Conservation (phyloP, 306 rosid genomes). For the Rosa rugosa region DNA sequence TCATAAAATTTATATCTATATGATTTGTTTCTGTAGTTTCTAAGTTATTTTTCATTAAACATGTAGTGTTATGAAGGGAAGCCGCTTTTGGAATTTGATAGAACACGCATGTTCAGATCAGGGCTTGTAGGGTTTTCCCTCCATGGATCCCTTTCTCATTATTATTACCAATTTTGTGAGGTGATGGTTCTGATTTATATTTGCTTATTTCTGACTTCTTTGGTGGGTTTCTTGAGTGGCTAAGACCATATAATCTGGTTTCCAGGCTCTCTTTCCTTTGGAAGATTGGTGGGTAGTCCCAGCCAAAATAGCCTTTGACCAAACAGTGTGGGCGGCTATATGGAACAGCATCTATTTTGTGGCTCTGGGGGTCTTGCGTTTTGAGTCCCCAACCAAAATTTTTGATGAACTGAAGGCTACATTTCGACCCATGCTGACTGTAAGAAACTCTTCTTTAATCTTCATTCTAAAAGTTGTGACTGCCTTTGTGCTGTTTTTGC, state of each 20-base stretch:
- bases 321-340: conserved; percentile 85
- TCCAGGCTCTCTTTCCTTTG: conserved; percentile 79
- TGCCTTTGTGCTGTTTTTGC: conserved; percentile 16
- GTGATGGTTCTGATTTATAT: conserved; percentile 43
- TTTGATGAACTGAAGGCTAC: conserved; percentile 71
- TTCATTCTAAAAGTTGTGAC: conserved; percentile 18
- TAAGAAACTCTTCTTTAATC: conserved; percentile 43
- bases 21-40: conserved; percentile 12
- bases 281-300: conserved; percentile 97
- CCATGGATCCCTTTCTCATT: conserved; percentile 98
- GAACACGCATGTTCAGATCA: conserved; percentile 72
- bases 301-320: conserved; percentile 90
- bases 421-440: conserved; percentile 81
- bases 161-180: conserved; percentile 96
- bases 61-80: conserved; percentile 87
- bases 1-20: conserved; percentile 4
- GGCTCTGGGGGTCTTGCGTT: conserved; percentile 74
- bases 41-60: conserved; percentile 16
- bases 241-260: conserved; percentile 30
- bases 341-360: conserved; percentile 96
- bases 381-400: conserved; percentile 50
- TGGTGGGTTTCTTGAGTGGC: conserved; percentile 29
- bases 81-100: conserved; percentile 80
- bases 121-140: conserved; percentile 91
- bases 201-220: conserved; percentile 23